Conservation (phyloP, 495 filamentous ascomycete genomes). For the Daldinia grandis region DNA sequence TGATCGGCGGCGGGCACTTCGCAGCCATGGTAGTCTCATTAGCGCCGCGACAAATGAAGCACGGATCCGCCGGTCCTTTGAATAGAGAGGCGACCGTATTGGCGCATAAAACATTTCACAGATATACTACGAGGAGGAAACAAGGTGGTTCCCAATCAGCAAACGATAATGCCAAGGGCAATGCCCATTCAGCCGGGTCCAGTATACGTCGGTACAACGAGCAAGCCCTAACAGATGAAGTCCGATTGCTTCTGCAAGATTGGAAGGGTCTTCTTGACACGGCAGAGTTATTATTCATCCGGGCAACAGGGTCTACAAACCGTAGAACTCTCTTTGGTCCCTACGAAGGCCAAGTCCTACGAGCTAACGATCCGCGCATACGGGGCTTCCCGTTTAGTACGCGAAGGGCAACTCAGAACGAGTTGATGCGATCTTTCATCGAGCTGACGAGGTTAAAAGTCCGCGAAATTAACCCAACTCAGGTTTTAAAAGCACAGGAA, state of each 20-base stretch:
- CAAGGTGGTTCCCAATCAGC: slow-evolving; percentile 95
- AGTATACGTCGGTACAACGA: slow-evolving; percentile 93
- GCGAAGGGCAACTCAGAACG: slow-evolving; percentile 89
- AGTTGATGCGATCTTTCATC: slow-evolving; percentile 91
- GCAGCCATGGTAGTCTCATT: slow-evolving; percentile 94
- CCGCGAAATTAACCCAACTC: slow-evolving; percentile 67
- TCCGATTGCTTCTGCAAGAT: slow-evolving; percentile 76
- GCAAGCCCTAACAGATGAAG: slow-evolving; percentile 81
- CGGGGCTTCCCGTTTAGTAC: slow-evolving; percentile 95
- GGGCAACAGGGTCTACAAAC: slow-evolving; percentile 87
- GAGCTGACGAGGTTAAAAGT: slow-evolving; percentile 92
- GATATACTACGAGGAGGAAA: slow-evolving; percentile 94
- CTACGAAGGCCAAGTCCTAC: slow-evolving; percentile 86
- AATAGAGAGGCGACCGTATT: slow-evolving; percentile 85
- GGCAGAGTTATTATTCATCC: slow-evolving; percentile 83
- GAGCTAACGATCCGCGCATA: slow-evolving; percentile 81
- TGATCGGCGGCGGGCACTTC: slow-evolving; percentile 98
- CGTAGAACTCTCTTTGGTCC: slow-evolving; percentile 85
- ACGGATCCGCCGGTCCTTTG: slow-evolving; percentile 66
- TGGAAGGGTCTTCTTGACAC: slow-evolving; percentile 87
- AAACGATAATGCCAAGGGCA: slow-evolving; percentile 88
- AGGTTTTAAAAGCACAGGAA: slow-evolving; percentile 60
- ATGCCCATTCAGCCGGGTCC: slow-evolving; percentile 92
- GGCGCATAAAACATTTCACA: slow-evolving; percentile 96
- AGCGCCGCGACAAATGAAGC: slow-evolving; percentile 78